These are phyloP conservation scores for Plenodomus biglobosus DNA, from an alignment of 2,329 filamentous ascomycete genomes.

Conservation along the genomic window DNA sequence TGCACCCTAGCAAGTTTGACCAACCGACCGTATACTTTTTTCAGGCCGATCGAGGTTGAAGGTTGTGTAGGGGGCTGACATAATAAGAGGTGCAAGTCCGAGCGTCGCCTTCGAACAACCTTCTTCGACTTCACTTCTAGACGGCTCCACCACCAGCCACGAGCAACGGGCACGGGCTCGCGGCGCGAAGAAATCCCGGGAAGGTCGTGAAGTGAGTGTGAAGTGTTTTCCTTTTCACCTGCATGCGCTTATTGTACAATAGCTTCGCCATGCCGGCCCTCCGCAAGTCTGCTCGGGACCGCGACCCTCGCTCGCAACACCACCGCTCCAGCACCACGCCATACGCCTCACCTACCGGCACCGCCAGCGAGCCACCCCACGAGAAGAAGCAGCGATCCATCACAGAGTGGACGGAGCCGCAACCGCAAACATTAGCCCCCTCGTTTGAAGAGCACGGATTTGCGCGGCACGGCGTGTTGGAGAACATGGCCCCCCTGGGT, in stretches of 20 bases:
- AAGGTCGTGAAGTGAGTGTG: constrained; percentile 39
- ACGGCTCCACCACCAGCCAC: constrained; percentile 29
- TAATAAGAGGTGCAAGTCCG: constrained; percentile 19
- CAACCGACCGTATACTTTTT: neutral
- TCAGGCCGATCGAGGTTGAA: neutral
- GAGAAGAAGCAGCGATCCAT: constrained; percentile 43
- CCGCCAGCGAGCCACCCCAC: constrained; percentile 30
- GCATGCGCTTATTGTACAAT: constrained; percentile 36
- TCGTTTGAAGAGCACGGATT: constrained; percentile 80
- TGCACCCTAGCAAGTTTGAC: neutral
- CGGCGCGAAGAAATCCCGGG: constrained; percentile 27
- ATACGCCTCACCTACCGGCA: constrained; percentile 34
- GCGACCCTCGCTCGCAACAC: constrained; percentile 30
- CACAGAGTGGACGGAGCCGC: constrained; percentile 60
- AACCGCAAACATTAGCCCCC: constrained; percentile 56
- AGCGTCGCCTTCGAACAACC: constrained; percentile 26
- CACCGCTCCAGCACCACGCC: constrained; percentile 40
- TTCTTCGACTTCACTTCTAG: constrained; percentile 23
- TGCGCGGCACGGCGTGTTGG: constrained; percentile 72
- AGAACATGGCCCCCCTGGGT: constrained; percentile 82
- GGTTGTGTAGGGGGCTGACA: constrained; percentile 20
- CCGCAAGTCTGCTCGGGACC: constrained; percentile 39
- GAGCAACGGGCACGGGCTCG: constrained; percentile 31
- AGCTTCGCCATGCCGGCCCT: constrained; percentile 44
- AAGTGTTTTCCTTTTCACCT: constrained; percentile 9